Percentiles rank a stretch among this genome's conserved stretches.
Conservation (phyloP, 2,329 filamentous ascomycete genomes). For the Sporothrix protearum region DNA sequence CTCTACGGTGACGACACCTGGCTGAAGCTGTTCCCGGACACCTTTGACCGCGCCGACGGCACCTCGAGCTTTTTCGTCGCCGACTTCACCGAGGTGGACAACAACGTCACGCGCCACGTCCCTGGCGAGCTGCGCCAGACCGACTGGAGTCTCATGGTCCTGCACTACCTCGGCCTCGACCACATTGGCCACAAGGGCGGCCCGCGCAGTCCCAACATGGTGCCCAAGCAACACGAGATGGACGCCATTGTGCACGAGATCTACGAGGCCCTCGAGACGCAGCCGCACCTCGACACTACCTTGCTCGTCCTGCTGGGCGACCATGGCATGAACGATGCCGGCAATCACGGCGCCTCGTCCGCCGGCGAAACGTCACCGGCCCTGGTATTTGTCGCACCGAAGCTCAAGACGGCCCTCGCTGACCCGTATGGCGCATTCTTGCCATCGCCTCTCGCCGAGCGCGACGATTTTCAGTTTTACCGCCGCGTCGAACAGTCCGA, state of each 20-base stretch:
- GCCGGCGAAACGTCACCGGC: conserved; percentile 92
- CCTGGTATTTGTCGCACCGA: conserved; percentile 85
- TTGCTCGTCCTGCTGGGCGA: conserved; percentile 86
- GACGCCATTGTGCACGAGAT: conserved; percentile 52
- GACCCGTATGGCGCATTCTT: background rate
- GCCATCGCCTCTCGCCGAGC: conserved; percentile 42
- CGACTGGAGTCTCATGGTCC: conserved; percentile 90
- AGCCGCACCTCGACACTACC: conserved; percentile 69
- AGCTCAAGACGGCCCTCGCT: conserved; percentile 47
- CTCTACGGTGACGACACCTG: conserved; percentile 99
- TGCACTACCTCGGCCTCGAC: conserved; percentile 93
- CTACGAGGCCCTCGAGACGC: conserved; percentile 68
- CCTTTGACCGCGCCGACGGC: conserved; percentile 82
- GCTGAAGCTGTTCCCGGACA: conserved; percentile 90
- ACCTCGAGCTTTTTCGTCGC: conserved; percentile 98
- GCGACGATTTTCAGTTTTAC: conserved; percentile 79
- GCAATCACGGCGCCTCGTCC: conserved; percentile 92
- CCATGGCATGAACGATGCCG: conserved; percentile 99
- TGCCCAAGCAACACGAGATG: conserved; percentile 88
- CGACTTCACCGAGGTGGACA: conserved; percentile 96
- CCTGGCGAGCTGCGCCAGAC: conserved; percentile 66
- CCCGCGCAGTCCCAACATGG: conserved; percentile 79
- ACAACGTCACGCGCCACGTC: conserved; percentile 92
- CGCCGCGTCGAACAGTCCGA: conserved; percentile 87
- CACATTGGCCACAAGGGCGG: conserved; percentile 97